These are phyloP conservation scores for Metschnikowia aberdeeniae DNA, from an alignment of 805 yeast species.

Conservation along the genomic window DNA sequence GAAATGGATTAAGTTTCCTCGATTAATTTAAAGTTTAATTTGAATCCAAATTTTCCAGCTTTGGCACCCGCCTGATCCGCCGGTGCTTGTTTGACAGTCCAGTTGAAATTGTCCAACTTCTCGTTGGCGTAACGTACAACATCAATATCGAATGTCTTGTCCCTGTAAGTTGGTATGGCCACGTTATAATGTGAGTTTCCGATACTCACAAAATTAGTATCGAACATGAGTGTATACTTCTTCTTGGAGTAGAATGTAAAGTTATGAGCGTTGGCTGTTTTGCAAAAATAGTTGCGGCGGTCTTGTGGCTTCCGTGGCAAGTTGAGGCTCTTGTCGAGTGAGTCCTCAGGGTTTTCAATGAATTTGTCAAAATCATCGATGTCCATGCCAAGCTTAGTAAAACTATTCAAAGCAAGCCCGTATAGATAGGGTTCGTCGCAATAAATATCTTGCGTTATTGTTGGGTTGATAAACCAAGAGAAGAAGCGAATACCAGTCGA, in stretches of 20 bases:
- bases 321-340: constrained; percentile 29
- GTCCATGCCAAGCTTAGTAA: constrained; percentile 42
- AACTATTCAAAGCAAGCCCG: constrained; percentile 56
- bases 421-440: constrained; percentile 59
- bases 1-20: constrained; percentile 22
- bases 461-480: constrained; percentile 57
- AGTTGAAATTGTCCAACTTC: constrained; percentile 42
- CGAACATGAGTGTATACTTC: constrained; percentile 48
- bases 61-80: constrained; percentile 26
- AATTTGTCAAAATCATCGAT: constrained; percentile 9
- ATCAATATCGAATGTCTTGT: constrained; percentile 44
- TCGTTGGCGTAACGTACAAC: constrained; percentile 42
- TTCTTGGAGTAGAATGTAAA: constrained; percentile 38
- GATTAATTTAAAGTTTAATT: constrained; percentile 34
- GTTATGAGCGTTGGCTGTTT: constrained; percentile 30
- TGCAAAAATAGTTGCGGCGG: constrained; percentile 45
- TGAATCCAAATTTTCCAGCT: constrained; percentile 33
- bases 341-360: constrained; percentile 16
- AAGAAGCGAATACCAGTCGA: constrained; percentile 52
- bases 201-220: constrained; percentile 50
- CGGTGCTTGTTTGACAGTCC: constrained; percentile 33
- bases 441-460: constrained; percentile 59
- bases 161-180: constrained; percentile 44
- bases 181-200: constrained; percentile 48
- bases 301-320: constrained; percentile 18